phyloP scores from a whole-genome alignment of 495 filamentous ascomycete genomes.

The Neurospora tetrasperma region DNA sequence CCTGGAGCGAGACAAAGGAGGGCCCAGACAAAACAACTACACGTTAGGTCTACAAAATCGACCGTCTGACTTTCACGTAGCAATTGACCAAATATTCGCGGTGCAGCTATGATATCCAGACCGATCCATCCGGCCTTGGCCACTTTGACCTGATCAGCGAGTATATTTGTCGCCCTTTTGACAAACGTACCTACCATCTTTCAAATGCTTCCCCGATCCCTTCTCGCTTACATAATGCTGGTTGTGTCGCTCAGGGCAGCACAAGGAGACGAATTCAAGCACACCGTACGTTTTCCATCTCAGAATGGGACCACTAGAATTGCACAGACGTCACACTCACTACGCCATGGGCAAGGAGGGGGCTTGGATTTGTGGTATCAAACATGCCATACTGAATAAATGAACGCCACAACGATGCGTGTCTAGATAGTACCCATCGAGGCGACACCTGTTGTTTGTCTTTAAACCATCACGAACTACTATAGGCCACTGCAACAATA shows the following conservation, averaged over 20 bases:
- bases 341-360: background rate
- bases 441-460: background rate
- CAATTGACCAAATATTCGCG: background rate
- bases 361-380: background rate
- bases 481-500: background rate
- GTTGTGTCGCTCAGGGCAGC: background rate
- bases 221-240: background rate
- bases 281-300: background rate
- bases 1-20: background rate
- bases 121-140: background rate
- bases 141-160: background rate
- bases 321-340: background rate
- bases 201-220: background rate
- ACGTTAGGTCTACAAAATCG: too few species aligned
- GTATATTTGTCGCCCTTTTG: background rate
- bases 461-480: background rate
- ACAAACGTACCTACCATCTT: background rate
- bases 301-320: background rate
- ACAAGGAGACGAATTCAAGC: background rate
- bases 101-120: background rate
- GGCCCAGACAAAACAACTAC: background rate
- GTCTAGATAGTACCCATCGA: background rate
- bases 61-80: background rate
- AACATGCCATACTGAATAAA: background rate
- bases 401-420: background rate